Base-by-base conservation (phyloP, 345 rosid genomes). In the Crucihimalaya himalaica region DNA sequence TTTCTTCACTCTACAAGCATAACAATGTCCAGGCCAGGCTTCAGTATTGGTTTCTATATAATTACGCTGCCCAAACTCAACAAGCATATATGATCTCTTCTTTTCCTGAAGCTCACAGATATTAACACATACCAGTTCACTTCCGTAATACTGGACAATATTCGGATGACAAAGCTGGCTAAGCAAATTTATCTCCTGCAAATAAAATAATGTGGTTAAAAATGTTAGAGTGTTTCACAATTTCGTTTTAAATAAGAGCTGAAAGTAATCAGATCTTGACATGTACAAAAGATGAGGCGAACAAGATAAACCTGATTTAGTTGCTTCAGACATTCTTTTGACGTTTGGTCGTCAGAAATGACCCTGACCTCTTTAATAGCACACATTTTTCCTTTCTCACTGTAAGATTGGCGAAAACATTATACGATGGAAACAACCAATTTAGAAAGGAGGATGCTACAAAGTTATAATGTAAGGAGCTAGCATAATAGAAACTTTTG, bases 291-390 rank as follows among this genome's bases (percentile, higher is more conserved):
- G 20, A 73, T 29, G 28, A 63, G 70, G 27, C 3, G 0, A 66
- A 35, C 6, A 61, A 46, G 16, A 64, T 37, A 63, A 57, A 90
- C 98, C 97, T 91, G 99, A 80, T 89, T 91, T 70, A 95, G 82
- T 72, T 95, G 99, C 84, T 83, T 95, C 65, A 88, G 87, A 82
- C 92, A 72, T 82, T 95, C 99, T 81, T 79, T 95, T 32, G 92
- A 91, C 21, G 87, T 66, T 79, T 80, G 87, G 77, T 95, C 97
- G 71, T 95, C 99, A 11, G 85, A 81, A 78, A 87, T 83, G 78
- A 89, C 87, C 75, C 63, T 84, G 66, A 91, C 99, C 88, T 95
- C 99, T 79, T 95, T 95, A 74, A 95, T 91, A 6, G 99, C 99
- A 80, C 97, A 95, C 90, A 95, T 87, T 59, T 89, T 86, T 63